phyloP scores from a whole-genome alignment of 164 flowering plant genomes.

The Piper longum region DNA sequence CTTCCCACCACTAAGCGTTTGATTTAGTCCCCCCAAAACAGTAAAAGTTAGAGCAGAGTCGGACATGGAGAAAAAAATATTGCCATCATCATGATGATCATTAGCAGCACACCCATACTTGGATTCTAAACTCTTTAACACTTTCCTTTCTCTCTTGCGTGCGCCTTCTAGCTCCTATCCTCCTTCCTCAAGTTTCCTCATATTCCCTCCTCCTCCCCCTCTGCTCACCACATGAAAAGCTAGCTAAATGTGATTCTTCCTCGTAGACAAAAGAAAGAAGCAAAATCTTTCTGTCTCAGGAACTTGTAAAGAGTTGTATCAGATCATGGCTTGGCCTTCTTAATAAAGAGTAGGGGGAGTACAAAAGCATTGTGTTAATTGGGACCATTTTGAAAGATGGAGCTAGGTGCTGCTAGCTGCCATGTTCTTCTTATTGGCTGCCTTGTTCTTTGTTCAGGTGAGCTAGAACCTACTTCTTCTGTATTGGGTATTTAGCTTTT shows the following conservation, averaged over 20 bases:
- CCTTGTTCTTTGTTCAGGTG: constrained; percentile 37
- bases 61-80: constrained; percentile 13
- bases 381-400: constrained; percentile 20
- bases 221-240: constrained; percentile 36
- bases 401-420: constrained; percentile 8
- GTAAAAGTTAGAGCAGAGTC: constrained; percentile 13
- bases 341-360: constrained; percentile 1
- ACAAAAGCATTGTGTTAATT: constrained; percentile 4
- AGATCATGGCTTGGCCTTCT: constrained; percentile 4
- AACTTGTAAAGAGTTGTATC: constrained; percentile 14
- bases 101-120: constrained; percentile 18
- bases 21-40: constrained; percentile 29
- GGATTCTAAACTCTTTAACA: constrained; percentile 24
- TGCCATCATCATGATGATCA: constrained; percentile 11
- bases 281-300: constrained; percentile 21
- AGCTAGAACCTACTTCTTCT: constrained; percentile 2
- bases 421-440: constrained; percentile 14
- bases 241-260: constrained; percentile 23
- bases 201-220: constrained; percentile 15
- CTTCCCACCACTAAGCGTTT: constrained; percentile 16
- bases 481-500: background rate
- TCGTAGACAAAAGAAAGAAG: constrained; percentile 12
- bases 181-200: constrained; percentile 31
- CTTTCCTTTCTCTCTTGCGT: constrained; percentile 35
- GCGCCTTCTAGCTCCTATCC: constrained; percentile 30